Evolutionary conservation across 768 basidiomycete genomes (phyloP).

Genomic region (Mrakia blollopis): DNA sequence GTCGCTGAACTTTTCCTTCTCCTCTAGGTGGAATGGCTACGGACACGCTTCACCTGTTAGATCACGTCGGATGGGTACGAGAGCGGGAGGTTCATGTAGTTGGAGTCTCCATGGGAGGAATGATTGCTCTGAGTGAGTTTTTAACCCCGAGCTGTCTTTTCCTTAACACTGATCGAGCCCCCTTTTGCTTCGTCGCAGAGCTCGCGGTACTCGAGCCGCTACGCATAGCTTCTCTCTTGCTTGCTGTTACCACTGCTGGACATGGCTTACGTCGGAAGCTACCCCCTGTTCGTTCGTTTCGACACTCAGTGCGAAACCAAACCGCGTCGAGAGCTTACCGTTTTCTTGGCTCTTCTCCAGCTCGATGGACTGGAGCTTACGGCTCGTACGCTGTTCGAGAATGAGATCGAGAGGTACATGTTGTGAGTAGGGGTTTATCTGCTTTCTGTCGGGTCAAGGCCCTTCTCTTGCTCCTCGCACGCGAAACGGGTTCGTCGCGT

Average conservation of each 20-base stretch:
- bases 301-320: not conserved
- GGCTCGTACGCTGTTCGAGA: slow-evolving; percentile 25
- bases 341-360: not conserved
- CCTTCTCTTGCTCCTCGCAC: slow-evolving; percentile 41
- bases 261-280: slow-evolving; percentile 57
- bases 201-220: slow-evolving; percentile 62
- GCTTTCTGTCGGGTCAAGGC: too few species aligned
- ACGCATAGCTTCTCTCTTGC: slow-evolving; percentile 60
- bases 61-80: slow-evolving; percentile 66
- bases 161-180: not conserved
- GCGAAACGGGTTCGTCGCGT: slow-evolving; percentile 20
- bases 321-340: slow-evolving; percentile 46
- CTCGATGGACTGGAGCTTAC: slow-evolving; percentile 26
- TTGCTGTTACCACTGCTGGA: slow-evolving; percentile 68
- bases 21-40: slow-evolving; percentile 55
- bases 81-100: slow-evolving; percentile 59
- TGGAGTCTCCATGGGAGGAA: slow-evolving; percentile 68
- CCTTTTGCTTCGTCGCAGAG: slow-evolving; percentile 45
- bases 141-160: not conserved
- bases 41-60: slow-evolving; percentile 61
- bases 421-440: not conserved
- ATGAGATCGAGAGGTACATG: slow-evolving; percentile 30
- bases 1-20: too few species aligned
- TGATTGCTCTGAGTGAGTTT: slow-evolving; percentile 27
- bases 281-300: slow-evolving; percentile 47